Evolutionary conservation across 306 rosid genomes (phyloP), one percentile per base, ranked within the genome.

Genomic region (Comarum palustre): DNA sequence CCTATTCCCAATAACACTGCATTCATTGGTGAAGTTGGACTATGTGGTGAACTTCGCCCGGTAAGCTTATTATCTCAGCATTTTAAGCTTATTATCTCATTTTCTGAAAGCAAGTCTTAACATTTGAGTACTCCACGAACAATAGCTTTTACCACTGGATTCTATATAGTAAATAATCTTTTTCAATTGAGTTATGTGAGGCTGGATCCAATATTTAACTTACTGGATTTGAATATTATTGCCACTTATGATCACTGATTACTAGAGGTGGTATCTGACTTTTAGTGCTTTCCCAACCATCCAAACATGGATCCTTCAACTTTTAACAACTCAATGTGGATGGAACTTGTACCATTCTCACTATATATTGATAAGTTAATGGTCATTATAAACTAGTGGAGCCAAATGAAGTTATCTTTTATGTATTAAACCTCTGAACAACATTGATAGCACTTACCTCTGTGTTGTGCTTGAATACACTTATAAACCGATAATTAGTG

Each of bases 21-120:
- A 64, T 94, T 94, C 87, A 88, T 94, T 58, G 98, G 95, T 69
- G 98, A 94, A 89, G 79, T 94, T 65, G 98, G 97, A 70, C 97
- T 91, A 9, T 78, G 89, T 11, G 97, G 98, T n/a, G 98, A 94
- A 86, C 90, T 94, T 79, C 97, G 95, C 77, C 82, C 19, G 89
- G 97, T 94, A 76, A 85, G 96, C 66, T 61, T 52, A 19, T 79
- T 48, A 24, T 68, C 75, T 60, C 3, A 29, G 42, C 68, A 19
- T 50, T 48, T 17, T 50, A 19, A n/a, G 19, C 57, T 50, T 68
- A 29, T 59, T n/a, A n/a, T n/a, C n/a, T n/a, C 39, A 67, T n/a
- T 25, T 58, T 74, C 66, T 34, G 57, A 51, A 42, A 34, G 22
- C 39, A 42, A 71, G 64, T 57, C 66, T 46, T 54, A 74, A 29